Base-by-base conservation (phyloP, 1,139 yeast genomes). In the Yamadazyma atlantica region DNA sequence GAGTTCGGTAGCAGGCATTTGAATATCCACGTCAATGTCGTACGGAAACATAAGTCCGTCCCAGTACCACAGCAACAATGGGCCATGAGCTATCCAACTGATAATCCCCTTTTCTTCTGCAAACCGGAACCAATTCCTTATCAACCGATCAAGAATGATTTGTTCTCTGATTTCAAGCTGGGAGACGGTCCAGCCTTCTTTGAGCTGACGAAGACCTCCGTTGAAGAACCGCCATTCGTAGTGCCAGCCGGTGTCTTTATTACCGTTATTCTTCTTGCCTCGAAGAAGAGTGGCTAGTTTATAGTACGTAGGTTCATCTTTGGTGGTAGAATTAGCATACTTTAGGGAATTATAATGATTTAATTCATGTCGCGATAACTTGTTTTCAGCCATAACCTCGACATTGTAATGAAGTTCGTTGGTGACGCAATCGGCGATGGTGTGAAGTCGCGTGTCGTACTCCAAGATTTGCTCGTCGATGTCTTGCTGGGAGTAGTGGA, bases 21-120 rank as follows among this genome's bases (percentile, higher is more conserved):
- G 68, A 29, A 63, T 58, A 40, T 62, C 67, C 29, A 58, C 58
- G 43, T 62, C 66, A 28, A 51, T 54, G 44, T 62, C 66, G 46
- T 59, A 63, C 11, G 68, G 67, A 47, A 60, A 61, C 35, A 55
- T 44, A 37, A 62, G 44, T 0, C 82, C 82, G 52, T 77, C 75
- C 69, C 79, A 60, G 38, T 57, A 58, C 65, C 66, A 60, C 6
- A 59, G 51, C 22, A 59, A 47, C 26, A 61, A 48, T 10, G 64
- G 55, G 1, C 64, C 64, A 35, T 59, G 64, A 41, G 54, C 52
- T 7, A 60, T 49, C 66, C 66, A 60, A 11, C 54, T 49, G 7
- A 62, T 45, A 4, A 64, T 47, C 0, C 67, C 69, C 38, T 58
- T 60, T 40, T 56, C 60, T 42, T 53, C 55, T 13, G 65, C 58